These are phyloP conservation scores for Botrytis paeoniae DNA, from an alignment of 2,329 filamentous ascomycete genomes.

Conservation along the genomic window DNA sequence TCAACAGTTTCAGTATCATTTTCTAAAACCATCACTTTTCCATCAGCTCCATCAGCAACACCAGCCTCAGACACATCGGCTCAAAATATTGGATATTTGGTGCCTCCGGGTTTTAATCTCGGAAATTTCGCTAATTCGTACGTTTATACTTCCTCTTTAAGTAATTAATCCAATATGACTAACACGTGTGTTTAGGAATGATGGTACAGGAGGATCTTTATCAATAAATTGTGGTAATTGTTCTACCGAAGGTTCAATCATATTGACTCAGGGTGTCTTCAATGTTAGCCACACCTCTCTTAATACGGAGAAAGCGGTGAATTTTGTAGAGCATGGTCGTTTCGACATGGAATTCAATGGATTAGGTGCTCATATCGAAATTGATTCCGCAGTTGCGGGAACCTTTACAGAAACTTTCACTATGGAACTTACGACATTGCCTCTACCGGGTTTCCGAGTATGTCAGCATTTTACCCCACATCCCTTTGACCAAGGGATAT, in stretches of 20 bases:
- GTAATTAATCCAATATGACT: background rate
- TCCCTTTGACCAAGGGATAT: background rate
- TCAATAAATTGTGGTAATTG: constrained; percentile 16
- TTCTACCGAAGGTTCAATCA: background rate
- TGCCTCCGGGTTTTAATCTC: background rate
- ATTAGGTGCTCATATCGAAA: constrained; percentile 17
- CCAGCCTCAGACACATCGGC: background rate
- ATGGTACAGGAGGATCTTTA: background rate
- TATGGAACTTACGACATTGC: background rate
- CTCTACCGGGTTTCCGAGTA: constrained; percentile 12
- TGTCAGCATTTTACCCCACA: background rate
- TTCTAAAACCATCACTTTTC: background rate
- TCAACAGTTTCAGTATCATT: background rate
- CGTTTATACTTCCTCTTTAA: background rate
- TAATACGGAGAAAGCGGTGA: background rate
- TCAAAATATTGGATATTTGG: background rate
- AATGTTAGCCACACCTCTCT: background rate
- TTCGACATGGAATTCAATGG: constrained; percentile 7
- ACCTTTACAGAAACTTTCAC: background rate
- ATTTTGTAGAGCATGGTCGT: constrained; percentile 17
- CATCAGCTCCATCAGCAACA: background rate
- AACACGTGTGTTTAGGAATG: background rate
- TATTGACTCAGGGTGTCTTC: constrained; percentile 10
- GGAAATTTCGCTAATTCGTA: background rate
- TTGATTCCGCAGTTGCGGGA: background rate